Evolutionary conservation across 768 basidiomycete species (phyloP), one percentile per base, ranked within the genome.

Genomic region (Lentinula sp.): DNA sequence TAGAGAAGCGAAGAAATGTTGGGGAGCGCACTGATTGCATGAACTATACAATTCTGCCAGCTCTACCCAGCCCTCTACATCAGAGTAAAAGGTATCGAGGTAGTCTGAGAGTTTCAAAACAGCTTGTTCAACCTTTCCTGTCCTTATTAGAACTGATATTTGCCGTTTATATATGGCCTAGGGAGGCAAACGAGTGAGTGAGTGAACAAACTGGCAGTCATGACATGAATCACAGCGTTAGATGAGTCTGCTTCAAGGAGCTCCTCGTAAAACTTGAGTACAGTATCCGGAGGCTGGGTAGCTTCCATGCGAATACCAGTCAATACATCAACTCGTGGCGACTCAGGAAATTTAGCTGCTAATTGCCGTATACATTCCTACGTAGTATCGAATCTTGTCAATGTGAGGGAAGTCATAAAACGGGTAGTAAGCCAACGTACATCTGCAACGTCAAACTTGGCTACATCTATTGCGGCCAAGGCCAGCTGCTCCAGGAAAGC

Each of bases 31-130:
- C 91, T 90, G 87, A 65, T 85, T 84, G 66, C 87, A 86, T 10
- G 83, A 79, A 4, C 85, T 77, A 66, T 96, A 93, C 4, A 92
- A 82, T 67, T 91, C 88, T 0, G 91, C 86, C 23, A 97, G 83
- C 70, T 95, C 89, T 16, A 91, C 73, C 94, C 95, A 96, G 10
- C 84, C 93, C 65, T 95, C 92, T 13, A 88, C 77, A 64, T 97
- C 95, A 20, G 85, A 85, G 70, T 96, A 97, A 69, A 93, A 90
- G 0, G 88, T 92, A 67, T 97, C 94, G 18, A 94, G 80, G 65
- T 88, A 86, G 46, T 80, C 76, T 13, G 83, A 82, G 3, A 96
- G 79, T 67, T 93, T 85, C 9, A 85, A 81, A 1, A 90, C 85
- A 0, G 90, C 87, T 53, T 79, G 79, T 55, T 92, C 85, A 0